Conservation (phyloP, 768 basidiomycete species). For the Mycena venus region DNA sequence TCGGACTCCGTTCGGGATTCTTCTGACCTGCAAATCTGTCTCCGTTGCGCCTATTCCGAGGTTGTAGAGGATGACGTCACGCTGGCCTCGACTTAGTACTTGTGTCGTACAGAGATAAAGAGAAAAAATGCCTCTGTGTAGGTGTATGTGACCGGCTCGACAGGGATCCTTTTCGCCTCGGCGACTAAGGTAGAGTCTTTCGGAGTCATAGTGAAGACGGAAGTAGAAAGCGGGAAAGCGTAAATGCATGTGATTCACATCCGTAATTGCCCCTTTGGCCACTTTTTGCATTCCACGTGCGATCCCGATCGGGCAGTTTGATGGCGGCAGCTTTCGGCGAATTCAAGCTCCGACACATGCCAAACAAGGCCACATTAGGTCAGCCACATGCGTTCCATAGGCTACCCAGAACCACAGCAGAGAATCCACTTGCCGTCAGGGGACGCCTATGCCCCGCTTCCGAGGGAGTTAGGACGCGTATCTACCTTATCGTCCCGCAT, state of each 20-base stretch:
- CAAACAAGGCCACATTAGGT: too few species aligned
- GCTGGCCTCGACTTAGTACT: slow-evolving; percentile 43
- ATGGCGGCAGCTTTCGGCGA: too few species aligned
- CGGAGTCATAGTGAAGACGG: not conserved
- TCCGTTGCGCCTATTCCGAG: slow-evolving; percentile 95
- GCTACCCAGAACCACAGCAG: too few species aligned
- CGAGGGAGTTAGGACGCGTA: too few species aligned
- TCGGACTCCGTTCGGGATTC: slow-evolving; percentile 68
- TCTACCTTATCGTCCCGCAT: too few species aligned
- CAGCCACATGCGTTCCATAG: too few species aligned
- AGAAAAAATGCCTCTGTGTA: slow-evolving; percentile 74
- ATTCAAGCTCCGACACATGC: too few species aligned
- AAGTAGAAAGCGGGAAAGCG: not conserved
- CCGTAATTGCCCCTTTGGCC: not conserved
- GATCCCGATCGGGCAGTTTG: too few species aligned
- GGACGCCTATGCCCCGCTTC: too few species aligned
- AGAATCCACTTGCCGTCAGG: too few species aligned
- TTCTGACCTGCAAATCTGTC: slow-evolving; percentile 81
- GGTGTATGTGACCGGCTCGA: slow-evolving; percentile 70
- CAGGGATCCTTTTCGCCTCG: slow-evolving; percentile 78
- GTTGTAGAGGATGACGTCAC: slow-evolving; percentile 95
- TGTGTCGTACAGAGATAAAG: not conserved
- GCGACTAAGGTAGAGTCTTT: slow-evolving; percentile 83
- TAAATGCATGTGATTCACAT: not conserved
- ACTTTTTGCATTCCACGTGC: too few species aligned